phyloP scores from a whole-genome alignment of 352 stramenopile genomes.

The Globisporangium irregulare region DNA sequence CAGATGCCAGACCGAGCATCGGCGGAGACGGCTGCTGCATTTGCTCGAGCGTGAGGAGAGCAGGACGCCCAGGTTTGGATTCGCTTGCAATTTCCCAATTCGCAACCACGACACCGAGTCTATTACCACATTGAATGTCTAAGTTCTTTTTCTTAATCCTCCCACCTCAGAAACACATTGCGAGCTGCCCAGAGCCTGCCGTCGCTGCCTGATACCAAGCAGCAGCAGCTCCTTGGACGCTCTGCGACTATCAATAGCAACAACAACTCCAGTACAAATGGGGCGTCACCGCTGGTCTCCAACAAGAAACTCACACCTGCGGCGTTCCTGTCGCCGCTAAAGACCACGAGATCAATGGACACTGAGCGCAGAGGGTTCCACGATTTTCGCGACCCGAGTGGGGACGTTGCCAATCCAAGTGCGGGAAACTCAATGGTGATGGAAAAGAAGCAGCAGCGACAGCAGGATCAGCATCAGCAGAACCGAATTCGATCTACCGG shows the following conservation, averaged over 20 bases:
- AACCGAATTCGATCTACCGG: not conserved
- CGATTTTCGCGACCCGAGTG: not conserved
- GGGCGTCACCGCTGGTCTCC: not conserved
- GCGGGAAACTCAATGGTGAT: too few species aligned
- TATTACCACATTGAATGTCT: too few species aligned
- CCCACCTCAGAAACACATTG: conserved; percentile 3
- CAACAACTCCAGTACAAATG: not conserved
- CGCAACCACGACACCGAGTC: too few species aligned
- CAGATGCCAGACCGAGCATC: conserved; percentile 20
- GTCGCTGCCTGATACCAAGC: conserved; percentile 21
- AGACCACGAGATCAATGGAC: conserved; percentile 11
- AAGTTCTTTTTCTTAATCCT: too few species aligned
- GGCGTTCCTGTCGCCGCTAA: conserved; percentile 33
- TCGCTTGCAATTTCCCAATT: too few species aligned
- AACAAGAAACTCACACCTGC: conserved; percentile 23
- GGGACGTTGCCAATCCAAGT: not conserved
- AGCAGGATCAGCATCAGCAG: not conserved
- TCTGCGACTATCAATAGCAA: not conserved
- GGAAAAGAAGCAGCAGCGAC: not conserved
- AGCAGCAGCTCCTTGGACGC: not conserved
- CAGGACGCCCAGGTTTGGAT: conserved; percentile 18
- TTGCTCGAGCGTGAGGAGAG: conserved; percentile 24
- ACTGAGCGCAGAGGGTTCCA: conserved; percentile 7
- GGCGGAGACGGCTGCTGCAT: conserved; percentile 23
- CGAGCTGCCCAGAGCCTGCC: conserved; percentile 34